Conservation (phyloP, 2,329 filamentous ascomycete genomes). For the Colletotrichum eremochloae region DNA sequence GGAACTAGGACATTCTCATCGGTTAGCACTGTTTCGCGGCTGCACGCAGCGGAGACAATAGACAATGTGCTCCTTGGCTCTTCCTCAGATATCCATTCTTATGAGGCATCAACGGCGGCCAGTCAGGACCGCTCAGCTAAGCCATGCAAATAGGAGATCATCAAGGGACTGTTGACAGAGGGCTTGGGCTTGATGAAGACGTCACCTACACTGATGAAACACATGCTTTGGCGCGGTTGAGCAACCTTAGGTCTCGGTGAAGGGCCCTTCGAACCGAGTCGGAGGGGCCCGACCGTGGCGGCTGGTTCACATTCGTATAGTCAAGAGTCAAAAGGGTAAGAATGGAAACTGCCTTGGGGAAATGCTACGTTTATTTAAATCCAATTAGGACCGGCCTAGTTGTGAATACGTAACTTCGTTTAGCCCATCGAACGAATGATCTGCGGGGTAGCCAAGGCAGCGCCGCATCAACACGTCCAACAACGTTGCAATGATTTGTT, state of each 20-base stretch:
- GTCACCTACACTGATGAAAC: constrained; percentile 5
- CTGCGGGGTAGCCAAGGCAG: constrained; percentile 36
- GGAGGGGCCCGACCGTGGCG: background rate
- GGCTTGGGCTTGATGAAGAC: background rate
- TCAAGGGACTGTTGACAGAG: constrained; percentile 43
- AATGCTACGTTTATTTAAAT: constrained; percentile 9
- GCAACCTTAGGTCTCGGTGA: background rate
- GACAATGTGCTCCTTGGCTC: background rate
- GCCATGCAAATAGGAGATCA: constrained; percentile 51
- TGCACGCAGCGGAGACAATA: background rate
- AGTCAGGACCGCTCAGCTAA: constrained; percentile 50
- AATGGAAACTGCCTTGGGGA: too few relatives aligned
- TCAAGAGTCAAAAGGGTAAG: background rate
- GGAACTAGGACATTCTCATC: too few relatives aligned
- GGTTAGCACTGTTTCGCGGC: background rate
- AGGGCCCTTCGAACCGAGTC: background rate
- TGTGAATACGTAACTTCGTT: constrained; percentile 30
- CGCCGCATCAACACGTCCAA: constrained; percentile 18
- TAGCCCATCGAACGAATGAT: constrained; percentile 33
- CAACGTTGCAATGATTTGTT: constrained; percentile 21
- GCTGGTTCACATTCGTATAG: background rate
- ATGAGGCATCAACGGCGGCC: constrained; percentile 44
- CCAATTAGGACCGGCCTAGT: constrained; percentile 19
- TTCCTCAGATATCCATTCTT: constrained; percentile 50
- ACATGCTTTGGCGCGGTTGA: background rate